Conservation (phyloP, 2,329 filamentous ascomycete genomes). For the Immersiporthe knoxdaviesiana region DNA sequence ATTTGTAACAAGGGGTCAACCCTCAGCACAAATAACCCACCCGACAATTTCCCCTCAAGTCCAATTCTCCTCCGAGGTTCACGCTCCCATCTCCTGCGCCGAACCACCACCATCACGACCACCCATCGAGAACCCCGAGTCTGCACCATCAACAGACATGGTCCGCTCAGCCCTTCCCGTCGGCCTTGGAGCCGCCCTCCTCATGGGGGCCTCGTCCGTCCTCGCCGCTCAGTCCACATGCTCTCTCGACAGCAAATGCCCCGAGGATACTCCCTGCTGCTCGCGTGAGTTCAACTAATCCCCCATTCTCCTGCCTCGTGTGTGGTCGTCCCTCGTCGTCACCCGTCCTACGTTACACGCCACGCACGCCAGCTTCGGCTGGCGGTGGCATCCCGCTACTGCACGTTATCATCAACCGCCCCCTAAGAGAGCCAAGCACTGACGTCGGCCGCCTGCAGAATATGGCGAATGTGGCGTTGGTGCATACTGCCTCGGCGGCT, state of each 20-base stretch:
- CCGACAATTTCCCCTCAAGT: background rate
- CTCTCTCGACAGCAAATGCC: conserved; percentile 63
- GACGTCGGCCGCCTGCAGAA: conserved; percentile 55
- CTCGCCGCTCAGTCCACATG: conserved; percentile 47
- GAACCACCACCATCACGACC: background rate
- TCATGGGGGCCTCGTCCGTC: conserved; percentile 43
- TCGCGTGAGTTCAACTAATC: conserved; percentile 63
- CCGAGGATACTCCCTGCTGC: conserved; percentile 74
- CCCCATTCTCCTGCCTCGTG: background rate
- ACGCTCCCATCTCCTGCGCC: background rate
- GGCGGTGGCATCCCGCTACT: background rate
- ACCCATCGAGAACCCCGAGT: background rate
- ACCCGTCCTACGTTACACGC: background rate
- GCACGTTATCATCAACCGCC: conserved; percentile 16
- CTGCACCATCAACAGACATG: conserved; percentile 36
- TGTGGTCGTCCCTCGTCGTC: background rate
- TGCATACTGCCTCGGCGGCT: conserved; percentile 94
- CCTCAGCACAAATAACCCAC: background rate
- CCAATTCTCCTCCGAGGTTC: background rate
- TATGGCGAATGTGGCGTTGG: conserved; percentile 93
- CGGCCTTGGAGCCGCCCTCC: conserved; percentile 43
- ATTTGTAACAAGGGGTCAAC: background rate
- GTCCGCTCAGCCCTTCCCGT: conserved; percentile 34
- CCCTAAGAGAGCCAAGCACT: conserved; percentile 13
- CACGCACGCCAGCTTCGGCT: background rate